These are phyloP conservation scores for Cordyceps fumosorosea DNA, from an alignment of 2,329 filamentous ascomycete species.

Conservation along the genomic window DNA sequence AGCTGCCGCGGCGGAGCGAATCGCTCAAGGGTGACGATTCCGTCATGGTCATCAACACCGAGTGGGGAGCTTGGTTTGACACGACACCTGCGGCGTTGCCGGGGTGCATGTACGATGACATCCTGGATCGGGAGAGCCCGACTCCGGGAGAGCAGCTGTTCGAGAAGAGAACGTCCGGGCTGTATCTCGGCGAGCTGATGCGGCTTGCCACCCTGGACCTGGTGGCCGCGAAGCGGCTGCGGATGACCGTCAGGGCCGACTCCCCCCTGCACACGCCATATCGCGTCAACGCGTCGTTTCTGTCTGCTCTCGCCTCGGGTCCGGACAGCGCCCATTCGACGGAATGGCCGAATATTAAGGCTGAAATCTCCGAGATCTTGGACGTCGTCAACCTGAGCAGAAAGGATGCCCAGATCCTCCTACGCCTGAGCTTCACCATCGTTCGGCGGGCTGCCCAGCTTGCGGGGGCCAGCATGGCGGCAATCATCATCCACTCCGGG, in stretches of 20 bases:
- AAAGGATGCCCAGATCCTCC: slow-evolving; percentile 54
- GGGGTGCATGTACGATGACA: slow-evolving; percentile 59
- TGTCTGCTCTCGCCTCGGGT: slow-evolving; percentile 41
- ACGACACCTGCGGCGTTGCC: slow-evolving; percentile 64
- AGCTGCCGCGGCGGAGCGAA: slow-evolving; percentile 28
- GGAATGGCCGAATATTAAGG: background rate
- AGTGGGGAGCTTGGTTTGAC: slow-evolving; percentile 72
- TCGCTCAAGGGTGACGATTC: slow-evolving; percentile 33
- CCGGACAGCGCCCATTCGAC: background rate
- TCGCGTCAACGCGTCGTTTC: slow-evolving; percentile 61
- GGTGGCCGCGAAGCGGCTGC: slow-evolving; percentile 16
- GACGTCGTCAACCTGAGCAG: background rate
- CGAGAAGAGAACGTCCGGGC: slow-evolving; percentile 74
- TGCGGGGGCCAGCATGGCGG: slow-evolving; percentile 19
- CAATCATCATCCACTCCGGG: slow-evolving; percentile 19
- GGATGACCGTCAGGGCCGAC: background rate
- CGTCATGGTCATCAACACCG: slow-evolving; percentile 74
- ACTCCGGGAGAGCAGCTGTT: slow-evolving; percentile 78
- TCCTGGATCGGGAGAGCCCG: slow-evolving; percentile 59
- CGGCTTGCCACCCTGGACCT: slow-evolving; percentile 53
- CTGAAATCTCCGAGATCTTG: background rate
- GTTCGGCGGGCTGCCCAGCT: slow-evolving; percentile 17
- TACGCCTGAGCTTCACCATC: slow-evolving; percentile 40
- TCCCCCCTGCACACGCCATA: slow-evolving; percentile 51
- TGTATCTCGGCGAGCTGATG: slow-evolving; percentile 74